A percentile compares a stretch with the other conserved stretches of the same genome.
phyloP scores from a whole-genome alignment of 495 filamentous ascomycete genomes.

The Xylaria bambusicola region DNA sequence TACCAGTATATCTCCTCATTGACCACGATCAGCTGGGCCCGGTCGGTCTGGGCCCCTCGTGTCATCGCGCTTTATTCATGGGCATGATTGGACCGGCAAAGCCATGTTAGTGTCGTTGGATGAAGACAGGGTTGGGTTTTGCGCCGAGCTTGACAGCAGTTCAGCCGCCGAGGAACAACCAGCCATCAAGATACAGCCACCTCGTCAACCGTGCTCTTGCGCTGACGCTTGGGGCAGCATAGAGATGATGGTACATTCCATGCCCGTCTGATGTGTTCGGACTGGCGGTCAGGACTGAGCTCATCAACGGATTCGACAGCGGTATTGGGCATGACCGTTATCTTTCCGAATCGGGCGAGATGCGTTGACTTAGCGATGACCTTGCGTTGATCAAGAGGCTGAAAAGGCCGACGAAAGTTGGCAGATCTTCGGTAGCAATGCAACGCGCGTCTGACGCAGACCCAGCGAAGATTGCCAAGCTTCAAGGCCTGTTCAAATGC shows the following conservation, averaged over 20 bases:
- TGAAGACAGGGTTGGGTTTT: constrained; percentile 1
- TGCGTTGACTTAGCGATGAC: constrained; percentile 1
- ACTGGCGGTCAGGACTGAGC: constrained; percentile 14
- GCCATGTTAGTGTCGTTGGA: not conserved
- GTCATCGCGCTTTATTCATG: not conserved
- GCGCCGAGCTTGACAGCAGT: constrained; percentile 15
- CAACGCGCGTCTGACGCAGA: not conserved
- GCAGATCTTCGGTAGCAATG: constrained; percentile 9
- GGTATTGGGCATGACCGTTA: constrained; percentile 20
- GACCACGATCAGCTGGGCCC: not conserved
- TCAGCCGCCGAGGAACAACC: constrained; percentile 6
- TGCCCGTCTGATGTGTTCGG: constrained; percentile 8
- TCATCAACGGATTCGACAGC: not conserved
- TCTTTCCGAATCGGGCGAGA: constrained; percentile 15
- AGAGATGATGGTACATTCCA: constrained; percentile 14
- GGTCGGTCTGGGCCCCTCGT: constrained; percentile 6
- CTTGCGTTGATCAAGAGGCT: constrained; percentile 16
- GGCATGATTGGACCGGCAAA: constrained; percentile 5
- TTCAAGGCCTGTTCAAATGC: constrained; percentile 7
- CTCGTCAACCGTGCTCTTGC: constrained; percentile 10
- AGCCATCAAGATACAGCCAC: constrained; percentile 19
- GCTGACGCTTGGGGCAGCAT: constrained; percentile 13
- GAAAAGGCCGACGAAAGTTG: constrained; percentile 9
- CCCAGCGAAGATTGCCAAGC: constrained; percentile 7
- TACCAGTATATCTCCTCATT: not conserved